These are phyloP conservation scores for Wickerhamiella kurtzmanii DNA, from an alignment of 805 yeast species.

Conservation along the genomic window DNA sequence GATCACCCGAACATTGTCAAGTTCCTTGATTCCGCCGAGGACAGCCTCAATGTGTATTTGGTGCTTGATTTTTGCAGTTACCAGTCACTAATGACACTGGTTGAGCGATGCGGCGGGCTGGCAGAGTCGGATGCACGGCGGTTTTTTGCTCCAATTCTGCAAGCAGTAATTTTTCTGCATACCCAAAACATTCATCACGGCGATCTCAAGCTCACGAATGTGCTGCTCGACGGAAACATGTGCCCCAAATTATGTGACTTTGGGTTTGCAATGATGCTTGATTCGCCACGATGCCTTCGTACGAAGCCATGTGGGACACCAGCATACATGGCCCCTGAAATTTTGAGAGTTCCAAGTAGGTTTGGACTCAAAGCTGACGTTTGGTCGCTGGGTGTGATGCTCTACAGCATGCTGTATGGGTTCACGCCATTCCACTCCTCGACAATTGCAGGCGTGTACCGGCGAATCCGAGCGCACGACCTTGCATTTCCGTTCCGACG, in stretches of 20 bases:
- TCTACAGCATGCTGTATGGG: conserved; percentile 79
- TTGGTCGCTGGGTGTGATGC: conserved; percentile 97
- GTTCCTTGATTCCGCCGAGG: conserved; percentile 89
- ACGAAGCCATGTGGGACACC: conserved; percentile 96
- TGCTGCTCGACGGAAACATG: conserved; percentile 85
- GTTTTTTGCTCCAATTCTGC: conserved; percentile 77
- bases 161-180: conserved; percentile 86
- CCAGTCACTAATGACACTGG: conserved; percentile 80
- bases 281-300: conserved; percentile 56
- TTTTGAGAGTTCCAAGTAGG: conserved; percentile 47
- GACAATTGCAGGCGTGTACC: conserved; percentile 78
- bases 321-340: conserved; percentile 96
- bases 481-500: conserved; percentile 57
- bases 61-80: conserved; percentile 86
- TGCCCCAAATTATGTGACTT: conserved; percentile 90
- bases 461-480: conserved; percentile 68
- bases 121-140: conserved; percentile 69
- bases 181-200: conserved; percentile 83
- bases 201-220: conserved; percentile 86
- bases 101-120: conserved; percentile 63
- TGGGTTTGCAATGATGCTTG: conserved; percentile 82
- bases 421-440: conserved; percentile 94
- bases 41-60: conserved; percentile 79
- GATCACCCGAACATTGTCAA: conserved; percentile 78
- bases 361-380: conserved; percentile 91